Evolutionary conservation across 306 rosid genomes (phyloP).

Genomic region (Castanopsis chinensis): DNA sequence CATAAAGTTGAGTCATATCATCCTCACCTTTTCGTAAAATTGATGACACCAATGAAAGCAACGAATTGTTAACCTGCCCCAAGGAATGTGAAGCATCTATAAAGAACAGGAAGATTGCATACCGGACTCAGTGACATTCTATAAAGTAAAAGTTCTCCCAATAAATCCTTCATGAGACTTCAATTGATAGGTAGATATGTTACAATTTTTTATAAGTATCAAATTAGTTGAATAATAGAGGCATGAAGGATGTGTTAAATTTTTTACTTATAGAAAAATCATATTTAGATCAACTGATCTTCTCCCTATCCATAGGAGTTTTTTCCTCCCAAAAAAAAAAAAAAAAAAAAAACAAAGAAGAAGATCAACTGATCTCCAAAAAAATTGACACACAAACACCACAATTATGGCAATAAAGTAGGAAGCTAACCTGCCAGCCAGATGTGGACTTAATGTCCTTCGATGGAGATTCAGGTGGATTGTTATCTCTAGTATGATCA

Average conservation of each 20-base stretch:
- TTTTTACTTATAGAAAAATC: background rate
- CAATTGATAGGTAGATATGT: slow-evolving; percentile 8
- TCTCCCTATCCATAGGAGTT: background rate
- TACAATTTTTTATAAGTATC: background rate
- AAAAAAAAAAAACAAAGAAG: too few relatives aligned
- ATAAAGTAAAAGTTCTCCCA: background rate
- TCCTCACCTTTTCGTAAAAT: slow-evolving; percentile 93
- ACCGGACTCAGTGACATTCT: background rate
- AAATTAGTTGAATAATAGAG: too few relatives aligned
- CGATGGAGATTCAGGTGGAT: slow-evolving; percentile 70
- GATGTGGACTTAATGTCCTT: slow-evolving; percentile 55
- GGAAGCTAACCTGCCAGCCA: slow-evolving; percentile 90
- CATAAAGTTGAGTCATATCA: slow-evolving; percentile 88
- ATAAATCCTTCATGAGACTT: background rate
- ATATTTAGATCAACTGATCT: slow-evolving; percentile 20
- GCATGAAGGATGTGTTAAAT: too few relatives aligned
- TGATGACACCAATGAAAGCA: slow-evolving; percentile 76
- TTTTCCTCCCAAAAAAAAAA: too few relatives aligned
- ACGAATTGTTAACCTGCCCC: slow-evolving; percentile 81
- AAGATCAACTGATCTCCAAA: slow-evolving; percentile 22
- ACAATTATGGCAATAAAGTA: slow-evolving; percentile 17
- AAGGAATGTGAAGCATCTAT: slow-evolving; percentile 9
- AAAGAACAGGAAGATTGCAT: background rate
- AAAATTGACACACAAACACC: slow-evolving; percentile 16
- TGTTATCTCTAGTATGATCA: slow-evolving; percentile 64